Evolutionary conservation across 805 yeast species (phyloP), one percentile per base, ranked within the genome.

Genomic region (Candida nemodendra): DNA sequence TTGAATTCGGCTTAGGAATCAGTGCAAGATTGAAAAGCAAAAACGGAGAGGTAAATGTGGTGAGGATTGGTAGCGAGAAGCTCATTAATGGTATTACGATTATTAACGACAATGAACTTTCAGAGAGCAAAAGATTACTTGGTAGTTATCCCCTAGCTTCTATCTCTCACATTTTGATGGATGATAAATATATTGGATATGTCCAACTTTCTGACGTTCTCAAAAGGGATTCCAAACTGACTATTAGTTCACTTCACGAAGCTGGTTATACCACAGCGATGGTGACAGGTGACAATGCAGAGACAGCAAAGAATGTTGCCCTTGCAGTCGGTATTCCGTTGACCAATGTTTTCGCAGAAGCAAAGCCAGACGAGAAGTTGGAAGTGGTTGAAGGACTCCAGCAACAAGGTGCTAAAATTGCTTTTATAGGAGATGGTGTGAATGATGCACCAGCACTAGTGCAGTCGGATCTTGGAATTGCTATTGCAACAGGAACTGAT

Each of bases 361-460:
- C 87, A 2, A 68, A 83, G 1, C 98, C 98, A 0, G 66, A 72
- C 12, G 84, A 82, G 37, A 93, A 93, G 62, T 80, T 86, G 39
- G 72, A 72, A 21, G 70, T 87, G 23, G 78, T 93, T 16, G 63
- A 65, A 27, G 68, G 71, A 33, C 64, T 87, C 38, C 85, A 81
- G 53, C 59, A 53, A 12, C 41, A 35, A 17, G 68, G 67, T 2
- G 51, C 64, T 9, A 65, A 69, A 13, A 82, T 93, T 28, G 91
- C 90, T 5, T 89, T 95, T 70, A 82, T 93, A 16, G 99, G 99
- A 26, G 99, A 93, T 64, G 99, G 99, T 42, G 86, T 93, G 48
- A 93, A 93, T 61, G 99, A 93, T 59, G 95, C 98, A 0, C 97
- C 99, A 0, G 98, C 98, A 0, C 71, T 93, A 38, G 95, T 87